These are phyloP conservation scores for Comarum palustre DNA, from an alignment of 306 rosid species.

Conservation along the genomic window DNA sequence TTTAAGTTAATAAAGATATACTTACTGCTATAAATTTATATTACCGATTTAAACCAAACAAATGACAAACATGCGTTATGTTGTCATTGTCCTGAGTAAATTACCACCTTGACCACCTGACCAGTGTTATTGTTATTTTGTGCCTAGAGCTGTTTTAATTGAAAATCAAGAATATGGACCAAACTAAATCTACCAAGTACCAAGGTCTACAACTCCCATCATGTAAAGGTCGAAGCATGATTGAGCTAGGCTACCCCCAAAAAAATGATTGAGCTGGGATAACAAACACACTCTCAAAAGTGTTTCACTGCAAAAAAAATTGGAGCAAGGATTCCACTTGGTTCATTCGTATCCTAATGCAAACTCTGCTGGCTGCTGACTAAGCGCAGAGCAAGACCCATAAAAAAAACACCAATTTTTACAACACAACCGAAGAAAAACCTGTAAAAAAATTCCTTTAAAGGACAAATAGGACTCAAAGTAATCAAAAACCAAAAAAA, in stretches of 20 bases:
- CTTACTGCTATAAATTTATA: no score
- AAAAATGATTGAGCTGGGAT: slow-evolving; percentile 17
- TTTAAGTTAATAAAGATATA: no score
- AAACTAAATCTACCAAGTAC: background rate
- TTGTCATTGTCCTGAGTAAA: no score
- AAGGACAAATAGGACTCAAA: background rate
- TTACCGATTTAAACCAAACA: no score
- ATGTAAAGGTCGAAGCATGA: background rate
- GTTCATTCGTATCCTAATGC: background rate
- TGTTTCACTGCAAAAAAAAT: background rate
- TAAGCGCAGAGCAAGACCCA: background rate
- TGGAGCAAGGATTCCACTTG: background rate
- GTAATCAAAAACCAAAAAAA: background rate
- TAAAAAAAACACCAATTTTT: background rate
- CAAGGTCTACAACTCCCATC: background rate
- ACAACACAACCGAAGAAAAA: background rate
- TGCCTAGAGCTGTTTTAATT: no score
- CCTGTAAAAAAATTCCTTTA: background rate
- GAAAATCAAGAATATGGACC: no score
- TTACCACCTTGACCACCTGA: no score
- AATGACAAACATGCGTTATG: no score
- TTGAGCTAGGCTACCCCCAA: no score
- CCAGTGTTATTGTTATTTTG: no score
- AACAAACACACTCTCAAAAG: background rate
- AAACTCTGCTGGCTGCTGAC: background rate